A percentile compares a stretch with the other conserved stretches of the same genome.
These are phyloP conservation scores for Geranomyces variabilis DNA, from an alignment of 192 early-diverging fungal genomes.

Conservation along the genomic window DNA sequence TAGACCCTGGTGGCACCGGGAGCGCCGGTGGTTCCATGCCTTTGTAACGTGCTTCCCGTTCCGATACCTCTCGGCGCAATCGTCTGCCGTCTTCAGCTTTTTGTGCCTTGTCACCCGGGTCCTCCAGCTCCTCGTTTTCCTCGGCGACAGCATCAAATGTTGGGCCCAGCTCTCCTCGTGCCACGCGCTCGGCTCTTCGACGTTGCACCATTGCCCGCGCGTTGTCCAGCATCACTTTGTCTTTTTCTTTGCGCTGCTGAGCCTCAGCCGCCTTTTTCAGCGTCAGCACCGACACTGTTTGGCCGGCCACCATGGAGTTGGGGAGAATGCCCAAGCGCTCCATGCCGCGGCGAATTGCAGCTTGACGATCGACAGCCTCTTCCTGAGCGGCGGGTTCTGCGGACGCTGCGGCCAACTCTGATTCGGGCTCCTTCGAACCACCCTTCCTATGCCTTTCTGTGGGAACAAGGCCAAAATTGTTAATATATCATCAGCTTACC, in stretches of 20 bases:
- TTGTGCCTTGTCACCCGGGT: not conserved
- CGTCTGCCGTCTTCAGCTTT: not conserved
- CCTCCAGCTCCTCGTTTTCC: not conserved
- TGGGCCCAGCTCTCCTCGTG: not conserved
- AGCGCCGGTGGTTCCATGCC: not conserved
- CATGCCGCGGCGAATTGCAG: slow-evolving; percentile 37
- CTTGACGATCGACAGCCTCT: slow-evolving; percentile 14
- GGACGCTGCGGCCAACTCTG: not conserved
- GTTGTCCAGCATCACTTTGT: slow-evolving; percentile 32
- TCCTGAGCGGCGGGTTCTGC: not conserved
- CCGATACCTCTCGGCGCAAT: slow-evolving; percentile 1
- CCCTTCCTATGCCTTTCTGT: too few species aligned
- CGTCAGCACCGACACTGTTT: slow-evolving; percentile 24
- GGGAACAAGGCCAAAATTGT: too few species aligned
- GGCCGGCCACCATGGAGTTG: slow-evolving; percentile 41
- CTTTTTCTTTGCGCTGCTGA: slow-evolving; percentile 21
- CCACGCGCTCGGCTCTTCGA: slow-evolving; percentile 23
- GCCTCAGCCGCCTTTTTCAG: slow-evolving; percentile 23
- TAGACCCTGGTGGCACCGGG: not conserved
- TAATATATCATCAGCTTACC: too few species aligned
- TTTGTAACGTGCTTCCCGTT: not conserved
- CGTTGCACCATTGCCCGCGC: slow-evolving; percentile 27
- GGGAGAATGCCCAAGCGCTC: slow-evolving; percentile 41
- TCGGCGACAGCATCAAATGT: slow-evolving; percentile 7
- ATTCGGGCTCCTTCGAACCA: too few species aligned